Evolutionary conservation across 2,329 filamentous ascomycete species (phyloP), one percentile per base, ranked within the genome.

Genomic region (Colletotrichum sp.): DNA sequence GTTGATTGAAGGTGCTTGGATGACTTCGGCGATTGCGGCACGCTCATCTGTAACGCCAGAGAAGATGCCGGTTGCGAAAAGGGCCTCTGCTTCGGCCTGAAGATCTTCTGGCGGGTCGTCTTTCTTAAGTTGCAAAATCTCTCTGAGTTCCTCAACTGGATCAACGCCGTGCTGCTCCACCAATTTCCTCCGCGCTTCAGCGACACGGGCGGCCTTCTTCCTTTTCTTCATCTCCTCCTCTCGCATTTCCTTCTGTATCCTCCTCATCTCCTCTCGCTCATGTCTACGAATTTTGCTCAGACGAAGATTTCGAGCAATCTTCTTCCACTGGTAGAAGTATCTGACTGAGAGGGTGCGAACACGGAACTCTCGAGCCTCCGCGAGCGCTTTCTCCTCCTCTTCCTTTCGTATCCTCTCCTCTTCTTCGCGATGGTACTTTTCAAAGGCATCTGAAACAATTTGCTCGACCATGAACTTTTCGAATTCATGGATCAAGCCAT

Each of bases 301-400:
- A 5, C 88, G 86, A 22, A 85, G 86, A 62, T 87, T 85, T 15
- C 90, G 86, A 10, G 88, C 89, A 52, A 83, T 86, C 16, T 88
- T 81, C 65, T 87, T 88, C 91, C 91, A 92, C 22, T 85, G 84
- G 78, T 92, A 91, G 75, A 92, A 91, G 80, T 86, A 92, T 64
- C 88, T 91, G 75, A 91, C 83, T 15, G 84, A 83, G 34, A 92
- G 83, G 71, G 85, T 91, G 79, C 90, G 88, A 5, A 78, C 79
- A 48, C 88, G 86, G 78, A 89, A 91, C n/a, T 84, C 81, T 18
- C 85, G 84, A 16, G 90, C 90, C 69, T 89, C 83, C 4, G 85
- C 85, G 81, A 89, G 60, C 79, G 88, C 79, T 77, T 81, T 79
- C 22, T 87, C 86, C 55, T 91, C 89, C 78, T 90, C 89, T 72